Evolutionary conservation across 805 yeast genomes (phyloP), one percentile per base, ranked within the genome.

Genomic region (Cyberlindnera americana): DNA sequence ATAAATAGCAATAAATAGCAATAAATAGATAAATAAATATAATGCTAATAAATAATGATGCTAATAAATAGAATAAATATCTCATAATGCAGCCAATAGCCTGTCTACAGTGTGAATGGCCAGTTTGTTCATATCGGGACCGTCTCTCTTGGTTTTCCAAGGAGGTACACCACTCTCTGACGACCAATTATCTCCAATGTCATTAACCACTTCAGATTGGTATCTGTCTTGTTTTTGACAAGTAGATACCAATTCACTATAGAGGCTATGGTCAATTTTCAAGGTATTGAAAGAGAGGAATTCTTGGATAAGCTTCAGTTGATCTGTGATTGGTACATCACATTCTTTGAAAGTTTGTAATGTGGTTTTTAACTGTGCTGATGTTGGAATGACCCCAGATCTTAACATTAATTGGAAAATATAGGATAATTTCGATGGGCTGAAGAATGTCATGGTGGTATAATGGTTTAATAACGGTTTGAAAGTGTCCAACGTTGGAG

Each of bases 401-500:
- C 40, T 11, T 3, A 27, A 31, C 39, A 44, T 35, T 3, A 29
- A 5, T 7, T 35, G 21, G 13, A 50, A 42, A 2, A 37, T 14
- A 5, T 16, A 18, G 4, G 43, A 17, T 14, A 46, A n/a, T 23
- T 33, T 36, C 3, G 16, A 10, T 3, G 49, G 44, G 3, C 39
- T 25, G 12, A 50, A 46, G 4, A 22, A 12, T 6, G 26, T 8
- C 1, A 37, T 9, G 5, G 23, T n/a, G 9, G 41, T 33, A 19
- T 37, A 44, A 39, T 46, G 37, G 1, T 19, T 22, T n/a, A 50
- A 13, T 5, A 48, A 19, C 3, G 52, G 52, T 5, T 40, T 29
- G 36, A 50, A 42, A 1, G 51, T 50, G n/a, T 46, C 45, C 23
- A 32, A 46, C 1, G 48, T 42, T 7, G 49, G 50, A 1, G 42